phyloP scores from a whole-genome alignment of 2,329 filamentous ascomycete species.

The Claviceps sp. region DNA sequence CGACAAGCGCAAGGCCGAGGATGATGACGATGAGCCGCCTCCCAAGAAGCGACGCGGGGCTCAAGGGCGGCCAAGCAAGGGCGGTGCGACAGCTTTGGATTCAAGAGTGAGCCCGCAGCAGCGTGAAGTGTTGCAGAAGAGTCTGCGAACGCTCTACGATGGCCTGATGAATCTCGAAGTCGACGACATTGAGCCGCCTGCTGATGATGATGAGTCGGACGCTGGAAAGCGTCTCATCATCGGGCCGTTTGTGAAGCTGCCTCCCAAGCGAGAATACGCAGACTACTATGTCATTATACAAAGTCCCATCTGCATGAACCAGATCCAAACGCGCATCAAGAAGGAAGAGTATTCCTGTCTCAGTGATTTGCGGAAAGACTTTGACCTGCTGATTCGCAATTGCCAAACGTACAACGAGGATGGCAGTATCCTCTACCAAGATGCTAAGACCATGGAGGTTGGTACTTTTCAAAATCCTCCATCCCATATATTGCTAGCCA shows the following conservation, averaged over 20 bases:
- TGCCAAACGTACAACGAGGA: constrained; percentile 96
- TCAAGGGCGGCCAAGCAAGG: constrained; percentile 54
- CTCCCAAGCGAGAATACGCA: constrained; percentile 76
- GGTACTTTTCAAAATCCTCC: constrained; percentile 16
- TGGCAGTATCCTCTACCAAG: constrained; percentile 77
- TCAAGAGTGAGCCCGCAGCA: constrained; percentile 50
- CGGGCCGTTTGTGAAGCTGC: constrained; percentile 84
- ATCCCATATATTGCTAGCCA: neutral
- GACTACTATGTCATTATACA: constrained; percentile 94
- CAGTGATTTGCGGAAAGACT: constrained; percentile 68
- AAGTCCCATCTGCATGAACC: constrained; percentile 89
- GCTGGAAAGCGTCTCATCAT: constrained; percentile 67
- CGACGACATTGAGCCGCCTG: constrained; percentile 48
- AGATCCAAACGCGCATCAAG: constrained; percentile 90
- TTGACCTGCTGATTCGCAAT: constrained; percentile 76
- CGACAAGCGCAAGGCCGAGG: constrained; percentile 81
- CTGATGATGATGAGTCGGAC: constrained; percentile 43
- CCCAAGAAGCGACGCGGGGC: constrained; percentile 66
- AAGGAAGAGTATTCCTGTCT: constrained; percentile 81
- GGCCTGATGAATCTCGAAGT: constrained; percentile 74
- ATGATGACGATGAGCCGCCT: constrained; percentile 63
- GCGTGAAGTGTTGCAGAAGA: constrained; percentile 65
- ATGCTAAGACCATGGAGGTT: constrained; percentile 89
- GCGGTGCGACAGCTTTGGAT: constrained; percentile 19
- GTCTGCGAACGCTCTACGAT: constrained; percentile 66